These are phyloP conservation scores for Salix exigua DNA, from an alignment of 345 rosid species.

Conservation along the genomic window DNA sequence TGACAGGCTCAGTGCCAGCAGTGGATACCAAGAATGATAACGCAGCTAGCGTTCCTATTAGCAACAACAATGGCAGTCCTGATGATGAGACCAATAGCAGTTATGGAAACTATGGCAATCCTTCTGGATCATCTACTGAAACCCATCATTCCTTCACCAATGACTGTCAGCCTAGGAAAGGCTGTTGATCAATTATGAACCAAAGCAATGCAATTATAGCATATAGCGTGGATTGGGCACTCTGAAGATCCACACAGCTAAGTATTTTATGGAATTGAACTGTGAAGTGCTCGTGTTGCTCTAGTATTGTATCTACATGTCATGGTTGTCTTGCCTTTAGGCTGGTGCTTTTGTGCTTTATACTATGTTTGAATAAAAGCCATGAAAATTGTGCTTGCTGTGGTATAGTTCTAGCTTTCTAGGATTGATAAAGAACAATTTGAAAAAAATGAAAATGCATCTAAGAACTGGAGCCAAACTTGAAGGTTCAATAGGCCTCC, in stretches of 20 bases:
- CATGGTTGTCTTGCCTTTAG: slow-evolving; percentile 6
- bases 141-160: slow-evolving; percentile 20
- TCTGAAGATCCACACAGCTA: background rate
- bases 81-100: slow-evolving; percentile 20
- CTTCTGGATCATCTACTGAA: slow-evolving; percentile 28
- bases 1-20: background rate
- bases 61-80: background rate
- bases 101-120: slow-evolving; percentile 18
- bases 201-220: background rate
- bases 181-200: slow-evolving; percentile 5
- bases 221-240: no score
- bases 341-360: background rate
- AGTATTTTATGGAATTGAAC: background rate
- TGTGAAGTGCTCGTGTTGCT: background rate
- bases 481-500: background rate
- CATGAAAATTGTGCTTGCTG: background rate
- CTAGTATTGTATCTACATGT: background rate
- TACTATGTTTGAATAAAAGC: background rate
- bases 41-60: background rate
- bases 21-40: background rate
- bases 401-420: background rate
- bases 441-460: background rate
- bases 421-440: background rate
- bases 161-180: slow-evolving; percentile 21
- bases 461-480: background rate